Evolutionary conservation across 495 filamentous ascomycete genomes (phyloP).

Genomic region (Penicillium herquei): DNA sequence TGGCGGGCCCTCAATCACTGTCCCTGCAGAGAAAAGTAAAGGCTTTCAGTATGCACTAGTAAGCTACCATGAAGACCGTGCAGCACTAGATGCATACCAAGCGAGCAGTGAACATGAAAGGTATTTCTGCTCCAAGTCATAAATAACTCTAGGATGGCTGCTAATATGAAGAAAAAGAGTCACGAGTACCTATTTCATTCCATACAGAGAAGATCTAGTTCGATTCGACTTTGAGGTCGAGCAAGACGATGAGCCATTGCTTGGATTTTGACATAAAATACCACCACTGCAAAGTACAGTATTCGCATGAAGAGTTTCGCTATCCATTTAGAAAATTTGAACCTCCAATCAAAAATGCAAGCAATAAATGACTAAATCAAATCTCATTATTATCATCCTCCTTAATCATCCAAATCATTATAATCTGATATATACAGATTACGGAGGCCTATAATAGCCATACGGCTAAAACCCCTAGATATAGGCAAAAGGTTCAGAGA

Average conservation of each 20-base stretch:
- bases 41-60: slow-evolving; percentile 46
- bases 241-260: slow-evolving; percentile 30
- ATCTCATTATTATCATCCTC: background rate
- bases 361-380: background rate
- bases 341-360: background rate
- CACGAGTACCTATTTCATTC: slow-evolving; percentile 43
- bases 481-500: no score
- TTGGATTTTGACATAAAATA: no score
- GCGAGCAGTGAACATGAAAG: slow-evolving; percentile 46
- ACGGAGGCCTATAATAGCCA: no score
- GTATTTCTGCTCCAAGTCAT: slow-evolving; percentile 19
- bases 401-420: no score
- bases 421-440: no score
- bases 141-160: background rate
- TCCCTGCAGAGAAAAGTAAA: slow-evolving; percentile 45
- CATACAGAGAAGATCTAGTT: slow-evolving; percentile 47
- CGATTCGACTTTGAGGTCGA: slow-evolving; percentile 52
- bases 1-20: slow-evolving; percentile 45
- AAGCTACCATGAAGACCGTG: slow-evolving; percentile 42
- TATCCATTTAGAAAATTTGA: background rate
- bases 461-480: no score
- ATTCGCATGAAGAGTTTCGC: no score
- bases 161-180: slow-evolving; percentile 25
- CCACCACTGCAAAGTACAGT: no score
- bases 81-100: slow-evolving; percentile 44